phyloP scores from a whole-genome alignment of 306 rosid genomes.

The Bauhinia variegata region DNA sequence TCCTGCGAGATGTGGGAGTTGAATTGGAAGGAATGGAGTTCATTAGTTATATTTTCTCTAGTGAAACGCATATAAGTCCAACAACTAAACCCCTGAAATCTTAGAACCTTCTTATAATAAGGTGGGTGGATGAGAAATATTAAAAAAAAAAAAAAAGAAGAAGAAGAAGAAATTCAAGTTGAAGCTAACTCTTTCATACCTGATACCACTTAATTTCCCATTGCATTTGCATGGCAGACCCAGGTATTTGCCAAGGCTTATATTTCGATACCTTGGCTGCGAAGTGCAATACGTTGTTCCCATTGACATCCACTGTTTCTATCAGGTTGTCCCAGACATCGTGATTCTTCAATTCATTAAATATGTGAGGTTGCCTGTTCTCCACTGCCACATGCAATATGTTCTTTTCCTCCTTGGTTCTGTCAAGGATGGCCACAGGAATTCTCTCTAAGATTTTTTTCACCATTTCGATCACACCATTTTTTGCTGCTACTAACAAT shows the following conservation, averaged over 20 bases:
- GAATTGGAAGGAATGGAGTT: too few relatives aligned
- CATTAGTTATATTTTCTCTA: too few relatives aligned
- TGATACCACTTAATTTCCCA: constrained; percentile 22
- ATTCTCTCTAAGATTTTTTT: background rate
- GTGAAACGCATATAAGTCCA: too few relatives aligned
- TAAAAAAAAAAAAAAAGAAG: too few relatives aligned
- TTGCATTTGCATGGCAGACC: background rate
- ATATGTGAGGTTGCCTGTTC: background rate
- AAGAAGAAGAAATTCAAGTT: too few relatives aligned
- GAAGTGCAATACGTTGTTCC: constrained; percentile 4
- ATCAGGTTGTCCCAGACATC: background rate
- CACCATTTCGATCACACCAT: constrained; percentile 4
- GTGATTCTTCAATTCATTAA: background rate
- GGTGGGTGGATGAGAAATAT: too few relatives aligned
- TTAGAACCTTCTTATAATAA: too few relatives aligned
- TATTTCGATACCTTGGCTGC: background rate
- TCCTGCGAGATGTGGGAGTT: too few relatives aligned
- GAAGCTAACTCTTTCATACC: background rate
- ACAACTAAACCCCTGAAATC: too few relatives aligned
- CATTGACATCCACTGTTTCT: background rate
- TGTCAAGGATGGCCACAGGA: constrained; percentile 1
- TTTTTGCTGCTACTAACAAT: background rate
- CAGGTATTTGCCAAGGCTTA: background rate
- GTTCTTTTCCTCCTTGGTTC: background rate
- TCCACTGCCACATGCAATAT: background rate